These are phyloP conservation scores for Lepraria neglecta DNA, from an alignment of 495 filamentous ascomycete species.

Conservation along the genomic window DNA sequence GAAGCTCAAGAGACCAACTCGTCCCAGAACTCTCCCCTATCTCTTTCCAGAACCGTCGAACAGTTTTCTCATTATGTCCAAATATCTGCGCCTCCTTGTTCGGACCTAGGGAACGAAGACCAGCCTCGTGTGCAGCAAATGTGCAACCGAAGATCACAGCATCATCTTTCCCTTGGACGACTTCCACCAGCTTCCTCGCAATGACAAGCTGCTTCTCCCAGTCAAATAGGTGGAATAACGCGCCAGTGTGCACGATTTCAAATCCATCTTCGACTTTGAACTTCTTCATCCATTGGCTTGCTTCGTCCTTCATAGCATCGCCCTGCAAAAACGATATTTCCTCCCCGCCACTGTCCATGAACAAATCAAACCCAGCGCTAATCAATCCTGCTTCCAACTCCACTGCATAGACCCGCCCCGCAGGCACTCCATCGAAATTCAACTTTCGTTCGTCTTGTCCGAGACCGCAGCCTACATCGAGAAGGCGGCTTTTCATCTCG, in stretches of 20 bases:
- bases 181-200: not conserved
- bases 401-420: not conserved
- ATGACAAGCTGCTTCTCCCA: not conserved
- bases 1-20: not conserved
- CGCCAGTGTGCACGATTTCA: not conserved
- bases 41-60: not conserved
- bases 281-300: not conserved
- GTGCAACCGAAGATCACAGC: not conserved
- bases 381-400: not conserved
- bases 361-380: not conserved
- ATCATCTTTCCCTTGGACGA: not conserved
- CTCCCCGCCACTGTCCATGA: not conserved
- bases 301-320: not conserved
- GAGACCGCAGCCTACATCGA: slow-evolving; percentile 5
- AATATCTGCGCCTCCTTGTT: not conserved
- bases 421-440: not conserved
- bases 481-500: not conserved
- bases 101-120: not conserved
- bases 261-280: not conserved
- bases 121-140: not conserved
- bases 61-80: not conserved
- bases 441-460: not conserved
- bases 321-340: not conserved
- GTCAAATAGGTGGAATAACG: not conserved
- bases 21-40: not conserved